Conservation (phyloP, 306 rosid species). For the Sicyos edulis region DNA sequence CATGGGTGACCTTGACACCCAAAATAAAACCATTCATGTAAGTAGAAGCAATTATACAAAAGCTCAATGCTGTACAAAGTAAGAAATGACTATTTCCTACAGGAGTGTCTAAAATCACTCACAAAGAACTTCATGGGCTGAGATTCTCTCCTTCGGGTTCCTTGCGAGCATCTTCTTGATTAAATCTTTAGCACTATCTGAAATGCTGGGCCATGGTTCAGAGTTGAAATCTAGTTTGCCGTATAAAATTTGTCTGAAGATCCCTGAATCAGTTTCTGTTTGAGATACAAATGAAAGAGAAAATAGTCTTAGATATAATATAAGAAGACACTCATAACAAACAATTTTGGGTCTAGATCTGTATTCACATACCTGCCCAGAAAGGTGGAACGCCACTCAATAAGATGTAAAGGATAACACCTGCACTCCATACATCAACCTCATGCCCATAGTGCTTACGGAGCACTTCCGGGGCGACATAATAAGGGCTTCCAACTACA, state of each 20-base stretch:
- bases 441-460: slow-evolving; percentile 72
- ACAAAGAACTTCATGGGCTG: slow-evolving; percentile 87
- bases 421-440: slow-evolving; percentile 93
- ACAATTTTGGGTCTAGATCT: slow-evolving; percentile 14
- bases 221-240: slow-evolving; percentile 68
- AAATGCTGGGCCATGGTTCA: slow-evolving; percentile 81
- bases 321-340: neutral
- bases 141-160: slow-evolving; percentile 59
- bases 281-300: slow-evolving; percentile 9
- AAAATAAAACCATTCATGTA: slow-evolving; percentile 16
- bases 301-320: slow-evolving; percentile 9
- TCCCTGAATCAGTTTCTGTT: slow-evolving; percentile 79
- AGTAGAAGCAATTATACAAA: slow-evolving; percentile 10
- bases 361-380: slow-evolving; percentile 66
- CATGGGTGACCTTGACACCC: slow-evolving; percentile 70
- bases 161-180: slow-evolving; percentile 61
- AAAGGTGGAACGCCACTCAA: slow-evolving; percentile 90
- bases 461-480: slow-evolving; percentile 86
- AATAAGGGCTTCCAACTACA: slow-evolving; percentile 83
- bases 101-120: slow-evolving; percentile 36
- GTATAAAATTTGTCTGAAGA: slow-evolving; percentile 66
- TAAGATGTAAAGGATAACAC: slow-evolving; percentile 82
- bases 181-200: slow-evolving; percentile 75
- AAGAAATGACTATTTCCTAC: neutral
- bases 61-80: neutral